Base-by-base conservation (phyloP, 2,329 filamentous ascomycete species). In the Dactylellina sp. region DNA sequence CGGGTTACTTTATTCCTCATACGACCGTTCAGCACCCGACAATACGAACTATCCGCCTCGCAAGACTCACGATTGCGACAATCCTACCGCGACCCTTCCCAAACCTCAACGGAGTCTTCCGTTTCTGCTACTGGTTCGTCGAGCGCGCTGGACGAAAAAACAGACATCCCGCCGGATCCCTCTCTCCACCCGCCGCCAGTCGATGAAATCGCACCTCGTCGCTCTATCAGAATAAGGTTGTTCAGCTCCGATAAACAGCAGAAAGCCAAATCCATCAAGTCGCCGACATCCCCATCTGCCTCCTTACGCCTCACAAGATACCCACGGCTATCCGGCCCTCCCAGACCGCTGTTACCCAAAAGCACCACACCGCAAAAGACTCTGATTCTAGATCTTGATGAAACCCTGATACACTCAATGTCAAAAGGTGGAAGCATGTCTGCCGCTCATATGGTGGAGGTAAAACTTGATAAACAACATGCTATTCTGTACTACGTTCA, bases 401-500 rank as follows among this genome's bases (percentile, higher is more conserved):
- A 99, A 82, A 99, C 95, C 0, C 83, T 99, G 77, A 99, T 99
- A 77, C 95, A 99, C 84, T 97, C 93, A 81, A 93, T 98, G 86
- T 93, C 94, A 74, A 97, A 97, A 81, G 95, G 95, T 28, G 93
- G 94, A 60, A 88, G 94, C 71, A 97, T 97, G 89, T 94, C 92
- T 78, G 94, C 92, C 18, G 95, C 95, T 16, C 95, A 99, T 82
- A 99, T 99, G 95, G 93, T 99, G 59, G 95, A 99, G 83, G 95
- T 99, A 76, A 93, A 93, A 78, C 86, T 97, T 74, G 91, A 91
- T 80, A 89, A 89, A 68, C 94, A 97, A 79, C 93, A 99, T 80
- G 95, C 95, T 0, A 98, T 99, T 77, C 83, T 99, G 75, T 99
- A 99, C 84, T 99, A 97, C 84, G 95, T 99, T 57, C 95, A 99